Base-by-base conservation (phyloP, 1,284 basidiomycete genomes). In the Ganoderma leucocontextum region DNA sequence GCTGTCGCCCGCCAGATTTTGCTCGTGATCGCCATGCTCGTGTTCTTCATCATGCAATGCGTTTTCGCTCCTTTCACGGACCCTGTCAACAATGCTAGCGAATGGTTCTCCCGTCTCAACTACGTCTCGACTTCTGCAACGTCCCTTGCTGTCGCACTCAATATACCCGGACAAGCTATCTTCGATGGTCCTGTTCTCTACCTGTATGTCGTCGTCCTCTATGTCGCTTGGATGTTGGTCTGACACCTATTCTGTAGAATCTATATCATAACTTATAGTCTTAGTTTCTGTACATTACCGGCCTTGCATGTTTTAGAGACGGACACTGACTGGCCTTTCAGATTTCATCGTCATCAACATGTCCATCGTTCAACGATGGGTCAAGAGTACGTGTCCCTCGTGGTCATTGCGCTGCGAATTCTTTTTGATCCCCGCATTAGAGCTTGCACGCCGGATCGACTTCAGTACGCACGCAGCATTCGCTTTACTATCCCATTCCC, bases 71-170 rank as follows among this genome's bases (percentile, higher is more conserved):
- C 92, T 0, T 94, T 93, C 76, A 77, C 90, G 69, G 88, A 94
- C 76, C 89, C 90, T 38, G 86, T 92, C 67, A 88, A 87, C 78
- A 95, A 95, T 76, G 90, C 91, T 2, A 91, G 88, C 75, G 92
- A 94, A 84, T 91, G 91, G 88, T 85, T 86, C 10, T 92, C 90
- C 61, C 80, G 91, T 65, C 78, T 90, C 55, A 92, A 91, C 77
- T 94, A 93, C 77, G 84, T 94, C 47, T 74, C 85, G 33, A 93
- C 91, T 10, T 85, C 91, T 47, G 79, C 83, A 38, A 84, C 91
- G 64, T 89, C 91, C 33, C 83, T 94, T 47, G 81, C 84, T 39
- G 85, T 91, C 63, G 85, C 85, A 39, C 77, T 90, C 62, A 78
- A 89, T 78, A 80, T 89, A 71, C 86, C 87, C 55, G 86, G 86